A percentile compares a stretch with the other conserved stretches of the same genome.
Evolutionary conservation across 225 moss, liverwort and hornwort genomes (phyloP).

Genomic region (Pseudisothecium myosuroides): DNA sequence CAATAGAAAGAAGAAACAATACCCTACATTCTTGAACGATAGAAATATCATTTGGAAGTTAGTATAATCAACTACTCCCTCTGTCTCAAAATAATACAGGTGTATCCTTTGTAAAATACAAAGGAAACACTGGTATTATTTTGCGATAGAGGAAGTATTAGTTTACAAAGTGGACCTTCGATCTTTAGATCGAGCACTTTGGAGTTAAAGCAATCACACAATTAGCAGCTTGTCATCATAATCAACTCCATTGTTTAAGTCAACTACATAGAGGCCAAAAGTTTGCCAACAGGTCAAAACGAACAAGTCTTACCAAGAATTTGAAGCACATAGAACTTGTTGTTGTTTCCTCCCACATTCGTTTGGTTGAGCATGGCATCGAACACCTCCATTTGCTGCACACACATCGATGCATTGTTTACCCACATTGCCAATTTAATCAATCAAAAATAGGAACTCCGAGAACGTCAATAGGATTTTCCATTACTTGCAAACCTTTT

Average conservation of each 20-base stretch:
- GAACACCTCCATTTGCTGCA: slow-evolving; percentile 52
- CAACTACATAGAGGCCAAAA: not conserved
- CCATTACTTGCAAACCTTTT: not conserved
- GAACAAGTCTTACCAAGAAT: slow-evolving; percentile 52
- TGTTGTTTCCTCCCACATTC: slow-evolving; percentile 82
- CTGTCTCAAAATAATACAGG: too few relatives aligned
- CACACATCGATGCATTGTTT: not conserved
- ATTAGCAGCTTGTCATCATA: not conserved
- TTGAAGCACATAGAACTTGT: slow-evolving; percentile 92
- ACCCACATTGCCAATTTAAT: not conserved
- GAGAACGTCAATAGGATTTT: not conserved
- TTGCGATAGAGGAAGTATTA: too few relatives aligned
- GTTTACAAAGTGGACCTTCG: not conserved
- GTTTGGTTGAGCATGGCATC: slow-evolving; percentile 99
- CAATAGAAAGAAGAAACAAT: not conserved
- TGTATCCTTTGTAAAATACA: too few relatives aligned
- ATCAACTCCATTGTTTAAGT: not conserved
- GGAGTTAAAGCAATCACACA: not conserved
- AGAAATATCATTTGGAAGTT: not conserved
- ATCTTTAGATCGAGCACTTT: not conserved
- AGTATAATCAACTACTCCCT: not conserved
- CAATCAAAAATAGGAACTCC: not conserved
- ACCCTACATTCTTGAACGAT: not conserved
- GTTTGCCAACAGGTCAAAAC: not conserved
- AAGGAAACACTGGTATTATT: too few relatives aligned